phyloP scores from a whole-genome alignment of 495 filamentous ascomycete species.

The Hypomontagnella monticulosa region DNA sequence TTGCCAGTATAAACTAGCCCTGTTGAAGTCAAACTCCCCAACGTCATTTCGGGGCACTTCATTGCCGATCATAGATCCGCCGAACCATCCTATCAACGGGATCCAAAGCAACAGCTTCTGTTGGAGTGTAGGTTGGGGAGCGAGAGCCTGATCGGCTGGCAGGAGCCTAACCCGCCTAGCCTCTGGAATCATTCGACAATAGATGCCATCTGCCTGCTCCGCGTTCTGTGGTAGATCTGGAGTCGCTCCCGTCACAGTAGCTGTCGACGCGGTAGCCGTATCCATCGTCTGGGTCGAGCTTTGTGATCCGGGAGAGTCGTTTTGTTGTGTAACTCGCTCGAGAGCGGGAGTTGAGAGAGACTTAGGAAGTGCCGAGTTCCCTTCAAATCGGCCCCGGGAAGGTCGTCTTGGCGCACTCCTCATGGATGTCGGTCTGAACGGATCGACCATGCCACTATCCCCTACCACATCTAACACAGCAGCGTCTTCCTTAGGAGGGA shows the following conservation, averaged over 20 bases:
- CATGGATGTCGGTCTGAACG: constrained; percentile 22
- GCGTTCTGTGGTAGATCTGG: constrained; percentile 31
- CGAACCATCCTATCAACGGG: constrained; percentile 74
- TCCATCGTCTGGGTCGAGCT: constrained; percentile 60
- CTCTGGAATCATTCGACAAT: constrained; percentile 55
- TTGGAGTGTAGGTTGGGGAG: constrained; percentile 67
- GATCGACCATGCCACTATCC: constrained; percentile 43
- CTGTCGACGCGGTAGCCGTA: constrained; percentile 64
- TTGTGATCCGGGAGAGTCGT: constrained; percentile 51
- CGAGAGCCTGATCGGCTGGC: constrained; percentile 69
- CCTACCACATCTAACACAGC: constrained; percentile 61
- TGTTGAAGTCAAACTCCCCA: constrained; percentile 80
- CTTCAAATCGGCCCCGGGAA: constrained; percentile 29
- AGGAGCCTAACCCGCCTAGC: constrained; percentile 61
- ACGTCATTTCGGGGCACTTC: constrained; percentile 78
- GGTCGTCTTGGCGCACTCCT: constrained; percentile 16
- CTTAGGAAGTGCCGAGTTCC: constrained; percentile 6
- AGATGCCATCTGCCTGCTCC: constrained; percentile 43
- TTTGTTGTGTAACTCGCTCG: not conserved
- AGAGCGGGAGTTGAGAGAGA: constrained; percentile 2
- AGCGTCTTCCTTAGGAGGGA: constrained; percentile 72
- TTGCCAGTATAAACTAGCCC: constrained; percentile 82
- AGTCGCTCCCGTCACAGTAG: constrained; percentile 64
- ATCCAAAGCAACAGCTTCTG: constrained; percentile 70
- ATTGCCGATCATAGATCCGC: constrained; percentile 81